Conservation (phyloP, 192 early-diverging fungal species). For the Entomortierella beljakovae region DNA sequence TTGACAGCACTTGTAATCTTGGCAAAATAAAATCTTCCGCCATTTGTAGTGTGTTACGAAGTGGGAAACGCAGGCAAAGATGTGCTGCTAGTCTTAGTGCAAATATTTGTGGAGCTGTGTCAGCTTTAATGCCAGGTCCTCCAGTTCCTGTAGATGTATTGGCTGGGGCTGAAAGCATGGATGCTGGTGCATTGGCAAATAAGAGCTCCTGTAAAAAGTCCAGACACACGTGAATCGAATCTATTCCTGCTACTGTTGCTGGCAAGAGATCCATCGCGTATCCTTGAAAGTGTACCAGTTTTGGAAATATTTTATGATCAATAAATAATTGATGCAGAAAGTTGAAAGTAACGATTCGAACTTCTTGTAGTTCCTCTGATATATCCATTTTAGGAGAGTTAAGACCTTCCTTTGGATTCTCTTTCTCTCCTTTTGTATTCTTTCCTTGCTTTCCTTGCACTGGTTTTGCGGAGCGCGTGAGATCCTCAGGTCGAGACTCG, state of each 20-base stretch:
- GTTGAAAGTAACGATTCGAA: constrained; percentile 42
- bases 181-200: neutral
- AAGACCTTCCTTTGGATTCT: neutral
- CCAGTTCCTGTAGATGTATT: neutral
- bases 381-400: neutral
- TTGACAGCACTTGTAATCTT: constrained; percentile 1
- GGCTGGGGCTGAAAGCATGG: neutral
- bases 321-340: constrained; percentile 49
- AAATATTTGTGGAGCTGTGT: constrained; percentile 21
- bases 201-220: constrained; percentile 40
- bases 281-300: constrained; percentile 47
- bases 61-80: constrained; percentile 32
- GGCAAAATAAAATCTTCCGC: constrained; percentile 28
- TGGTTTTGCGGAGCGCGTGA: neutral
- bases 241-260: constrained; percentile 18
- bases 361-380: constrained; percentile 26
- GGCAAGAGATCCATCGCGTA: constrained; percentile 43
- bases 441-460: neutral
- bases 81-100: constrained; percentile 27
- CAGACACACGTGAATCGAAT: constrained; percentile 38
- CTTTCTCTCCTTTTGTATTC: neutral
- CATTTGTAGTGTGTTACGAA: constrained; percentile 34
- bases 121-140: neutral
- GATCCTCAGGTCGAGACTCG: constrained; percentile 22
- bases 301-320: constrained; percentile 45